Evolutionary conservation across 192 early-diverging fungal species (phyloP).

Genomic region (Pilobolus umbonatus): DNA sequence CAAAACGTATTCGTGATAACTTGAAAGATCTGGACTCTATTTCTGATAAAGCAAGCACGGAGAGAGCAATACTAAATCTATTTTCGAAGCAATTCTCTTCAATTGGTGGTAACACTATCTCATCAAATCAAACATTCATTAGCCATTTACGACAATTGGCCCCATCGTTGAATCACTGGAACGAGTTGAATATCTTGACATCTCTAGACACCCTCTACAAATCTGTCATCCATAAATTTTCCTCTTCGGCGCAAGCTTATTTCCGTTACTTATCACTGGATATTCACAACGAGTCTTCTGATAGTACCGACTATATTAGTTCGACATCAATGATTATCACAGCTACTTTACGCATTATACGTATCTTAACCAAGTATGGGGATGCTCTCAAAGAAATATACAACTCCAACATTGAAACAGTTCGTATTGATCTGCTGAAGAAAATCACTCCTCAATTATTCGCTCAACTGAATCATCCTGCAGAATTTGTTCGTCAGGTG

Average conservation of each 20-base stretch:
- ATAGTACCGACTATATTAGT: not conserved
- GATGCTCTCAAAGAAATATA: slow-evolving; percentile 43
- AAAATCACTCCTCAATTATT: slow-evolving; percentile 73
- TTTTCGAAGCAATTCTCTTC: slow-evolving; percentile 4
- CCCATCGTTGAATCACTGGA: not conserved
- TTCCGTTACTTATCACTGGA: slow-evolving; percentile 14
- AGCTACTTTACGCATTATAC: slow-evolving; percentile 57
- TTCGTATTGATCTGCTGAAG: slow-evolving; percentile 51
- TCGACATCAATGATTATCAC: slow-evolving; percentile 39
- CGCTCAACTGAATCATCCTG: slow-evolving; percentile 62
- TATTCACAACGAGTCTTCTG: not conserved
- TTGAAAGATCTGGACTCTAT: not conserved
- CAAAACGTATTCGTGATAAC: slow-evolving; percentile 2
- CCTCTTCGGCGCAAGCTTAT: slow-evolving; percentile 5
- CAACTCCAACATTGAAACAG: slow-evolving; percentile 33
- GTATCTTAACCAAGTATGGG: slow-evolving; percentile 61
- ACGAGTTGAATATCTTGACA: not conserved
- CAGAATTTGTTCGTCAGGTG: slow-evolving; percentile 45
- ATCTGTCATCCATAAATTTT: slow-evolving; percentile 5
- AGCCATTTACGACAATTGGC: not conserved
- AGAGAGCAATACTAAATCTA: slow-evolving; percentile 8
- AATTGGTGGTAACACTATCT: not conserved
- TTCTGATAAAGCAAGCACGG: not conserved
- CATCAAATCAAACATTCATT: not conserved
- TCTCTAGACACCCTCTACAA: slow-evolving; percentile 11